phyloP scores from a whole-genome alignment of 345 rosid species.

The Acer saccharum region DNA sequence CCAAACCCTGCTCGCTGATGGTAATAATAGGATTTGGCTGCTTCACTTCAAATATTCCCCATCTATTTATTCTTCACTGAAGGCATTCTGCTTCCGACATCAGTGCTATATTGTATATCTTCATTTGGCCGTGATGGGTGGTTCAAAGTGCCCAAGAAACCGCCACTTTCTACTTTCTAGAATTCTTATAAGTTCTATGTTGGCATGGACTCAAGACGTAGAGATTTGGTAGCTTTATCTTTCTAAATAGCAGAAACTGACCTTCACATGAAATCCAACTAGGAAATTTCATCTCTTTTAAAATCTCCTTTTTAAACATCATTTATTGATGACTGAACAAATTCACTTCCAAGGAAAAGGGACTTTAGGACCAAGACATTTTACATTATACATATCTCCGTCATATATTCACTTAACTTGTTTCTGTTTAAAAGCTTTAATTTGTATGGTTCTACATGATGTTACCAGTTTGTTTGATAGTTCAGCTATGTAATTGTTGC shows the following conservation, averaged over 20 bases:
- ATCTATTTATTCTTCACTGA: not conserved
- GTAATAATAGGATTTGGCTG: constrained; percentile 5
- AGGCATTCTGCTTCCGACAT: not conserved
- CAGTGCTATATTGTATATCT: not conserved
- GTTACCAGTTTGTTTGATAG: not conserved
- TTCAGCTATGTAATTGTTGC: not conserved
- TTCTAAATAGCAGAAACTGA: not conserved
- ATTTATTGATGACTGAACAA: not conserved
- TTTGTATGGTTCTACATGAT: not conserved
- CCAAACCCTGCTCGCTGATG: not conserved
- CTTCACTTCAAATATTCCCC: not conserved
- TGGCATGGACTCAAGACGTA: not conserved
- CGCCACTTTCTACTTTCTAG: not conserved
- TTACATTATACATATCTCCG: not conserved
- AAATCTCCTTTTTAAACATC: not conserved
- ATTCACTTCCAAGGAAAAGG: not conserved
- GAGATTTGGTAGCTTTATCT: not conserved
- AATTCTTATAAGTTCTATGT: not conserved
- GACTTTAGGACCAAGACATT: not conserved
- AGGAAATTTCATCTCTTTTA: not conserved
- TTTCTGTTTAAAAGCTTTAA: not conserved
- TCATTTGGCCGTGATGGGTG: not conserved
- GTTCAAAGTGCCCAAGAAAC: not conserved
- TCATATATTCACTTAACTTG: not conserved
- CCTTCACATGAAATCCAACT: not conserved